Evolutionary conservation across 2,329 filamentous ascomycete genomes (phyloP).

Genomic region (Shiraia bambusicola): DNA sequence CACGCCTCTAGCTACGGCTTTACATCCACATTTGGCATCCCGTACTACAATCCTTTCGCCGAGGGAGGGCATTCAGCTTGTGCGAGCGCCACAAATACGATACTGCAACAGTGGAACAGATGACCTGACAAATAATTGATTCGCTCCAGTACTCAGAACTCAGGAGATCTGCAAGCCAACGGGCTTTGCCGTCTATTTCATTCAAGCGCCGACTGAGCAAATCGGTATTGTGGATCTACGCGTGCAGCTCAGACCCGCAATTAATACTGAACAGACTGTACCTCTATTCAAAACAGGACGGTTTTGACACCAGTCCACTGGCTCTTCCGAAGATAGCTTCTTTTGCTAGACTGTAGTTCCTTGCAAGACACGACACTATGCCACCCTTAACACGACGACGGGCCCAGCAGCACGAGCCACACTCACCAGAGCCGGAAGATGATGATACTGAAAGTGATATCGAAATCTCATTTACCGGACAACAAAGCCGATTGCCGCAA

Average conservation of each 20-base stretch:
- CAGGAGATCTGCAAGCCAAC: background rate
- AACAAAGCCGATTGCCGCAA: conserved; percentile 4
- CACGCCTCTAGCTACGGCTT: background rate
- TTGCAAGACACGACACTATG: conserved; percentile 19
- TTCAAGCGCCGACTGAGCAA: background rate
- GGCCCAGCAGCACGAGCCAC: conserved; percentile 17
- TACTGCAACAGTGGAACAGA: conserved; percentile 10
- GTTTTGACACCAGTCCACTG: background rate
- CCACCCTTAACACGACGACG: conserved; percentile 31
- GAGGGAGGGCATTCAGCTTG: background rate
- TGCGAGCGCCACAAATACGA: conserved; percentile 14
- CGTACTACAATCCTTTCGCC: background rate
- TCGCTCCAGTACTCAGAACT: conserved; percentile 1
- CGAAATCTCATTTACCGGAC: conserved; percentile 9
- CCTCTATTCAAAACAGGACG: background rate
- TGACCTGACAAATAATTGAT: background rate
- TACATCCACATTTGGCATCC: background rate
- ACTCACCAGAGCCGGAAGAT: conserved; percentile 17
- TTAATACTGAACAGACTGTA: conserved; percentile 4
- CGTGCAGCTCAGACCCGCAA: conserved; percentile 5
- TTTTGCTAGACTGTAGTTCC: too few relatives aligned
- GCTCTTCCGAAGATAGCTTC: background rate
- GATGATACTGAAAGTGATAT: conserved; percentile 34
- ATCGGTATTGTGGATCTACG: conserved; percentile 3
- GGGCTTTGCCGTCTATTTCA: background rate